A percentile compares a stretch with the other conserved stretches of the same genome.
phyloP scores from a whole-genome alignment of 1,284 basidiomycete genomes.

The Sporisorium exsertum region DNA sequence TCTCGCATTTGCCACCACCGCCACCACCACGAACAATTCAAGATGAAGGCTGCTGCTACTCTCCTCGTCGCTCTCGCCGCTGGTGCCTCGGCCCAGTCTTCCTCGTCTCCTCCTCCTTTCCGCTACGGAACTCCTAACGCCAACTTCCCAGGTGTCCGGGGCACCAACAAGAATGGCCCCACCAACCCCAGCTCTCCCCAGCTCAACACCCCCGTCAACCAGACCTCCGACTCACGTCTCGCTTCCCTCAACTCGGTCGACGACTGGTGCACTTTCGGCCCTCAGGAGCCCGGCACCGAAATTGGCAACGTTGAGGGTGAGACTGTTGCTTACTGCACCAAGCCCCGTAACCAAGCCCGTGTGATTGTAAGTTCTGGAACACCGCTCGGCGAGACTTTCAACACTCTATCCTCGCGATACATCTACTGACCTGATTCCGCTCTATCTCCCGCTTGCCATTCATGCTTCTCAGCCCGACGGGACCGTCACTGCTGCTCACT shows the following conservation, averaged over 20 bases:
- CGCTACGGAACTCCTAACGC: slow-evolving; percentile 57
- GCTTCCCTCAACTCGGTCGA: slow-evolving; percentile 66
- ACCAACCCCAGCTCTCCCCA: slow-evolving; percentile 62
- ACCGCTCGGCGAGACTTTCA: slow-evolving; percentile 45
- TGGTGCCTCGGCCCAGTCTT: slow-evolving; percentile 43
- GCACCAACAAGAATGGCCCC: slow-evolving; percentile 49
- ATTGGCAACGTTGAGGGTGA: slow-evolving; percentile 78
- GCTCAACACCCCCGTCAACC: slow-evolving; percentile 66
- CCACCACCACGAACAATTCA: not conserved
- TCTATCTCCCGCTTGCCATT: not conserved
- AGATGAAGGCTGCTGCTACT: slow-evolving; percentile 48
- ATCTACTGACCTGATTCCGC: slow-evolving; percentile 10
- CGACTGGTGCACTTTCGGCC: slow-evolving; percentile 69
- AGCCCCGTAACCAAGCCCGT: slow-evolving; percentile 68
- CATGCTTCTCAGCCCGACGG: slow-evolving; percentile 54
- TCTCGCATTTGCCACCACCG: slow-evolving; percentile 5
- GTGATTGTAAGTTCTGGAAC: slow-evolving; percentile 45
- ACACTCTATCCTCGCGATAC: no score
- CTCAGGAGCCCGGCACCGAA: slow-evolving; percentile 67
- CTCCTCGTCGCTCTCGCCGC: slow-evolving; percentile 37
- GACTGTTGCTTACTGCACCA: slow-evolving; percentile 81
- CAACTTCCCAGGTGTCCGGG: slow-evolving; percentile 58
- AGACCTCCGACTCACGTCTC: slow-evolving; percentile 63
- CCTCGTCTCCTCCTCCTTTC: slow-evolving; percentile 45
- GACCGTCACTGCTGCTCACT: slow-evolving; percentile 65